Conservation (phyloP, 768 basidiomycete species). For the Calocera cornea region DNA sequence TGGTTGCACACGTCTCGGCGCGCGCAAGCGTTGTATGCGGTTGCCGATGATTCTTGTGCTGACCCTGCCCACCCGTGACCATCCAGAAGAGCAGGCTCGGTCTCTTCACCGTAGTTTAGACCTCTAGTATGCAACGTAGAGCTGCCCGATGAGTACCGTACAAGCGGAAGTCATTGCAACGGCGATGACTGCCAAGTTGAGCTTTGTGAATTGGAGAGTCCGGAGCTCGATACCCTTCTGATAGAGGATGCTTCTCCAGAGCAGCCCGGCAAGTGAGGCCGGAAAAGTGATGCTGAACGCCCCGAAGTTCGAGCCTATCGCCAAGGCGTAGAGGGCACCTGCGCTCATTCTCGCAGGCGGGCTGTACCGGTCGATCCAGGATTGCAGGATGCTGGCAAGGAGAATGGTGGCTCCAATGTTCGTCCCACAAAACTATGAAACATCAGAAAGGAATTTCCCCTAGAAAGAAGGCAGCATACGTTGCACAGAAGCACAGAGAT, state of each 20-base stretch:
- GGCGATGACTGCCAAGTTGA: constrained; percentile 9
- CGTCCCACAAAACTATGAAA: constrained; percentile 48
- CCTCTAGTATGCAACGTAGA: constrained; percentile 8
- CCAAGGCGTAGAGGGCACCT: constrained; percentile 48
- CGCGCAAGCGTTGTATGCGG: no score
- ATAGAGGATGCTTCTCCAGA: neutral
- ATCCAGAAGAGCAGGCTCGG: no score
- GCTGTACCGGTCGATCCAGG: constrained; percentile 18
- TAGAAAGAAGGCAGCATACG: constrained; percentile 18
- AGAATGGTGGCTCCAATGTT: constrained; percentile 89
- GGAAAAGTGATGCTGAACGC: constrained; percentile 83
- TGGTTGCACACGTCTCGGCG: no score
- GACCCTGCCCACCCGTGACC: no score
- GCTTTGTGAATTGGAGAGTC: neutral
- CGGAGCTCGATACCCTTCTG: neutral
- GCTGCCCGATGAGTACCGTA: constrained; percentile 11
- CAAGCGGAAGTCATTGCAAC: constrained; percentile 13
- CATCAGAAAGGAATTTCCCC: neutral
- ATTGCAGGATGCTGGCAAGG: constrained; percentile 62
- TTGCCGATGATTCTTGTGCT: constrained; percentile 5
- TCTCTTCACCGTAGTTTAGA: neutral
- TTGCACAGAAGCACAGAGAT: constrained; percentile 67
- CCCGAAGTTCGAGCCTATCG: constrained; percentile 78
- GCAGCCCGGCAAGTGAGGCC: constrained; percentile 41
- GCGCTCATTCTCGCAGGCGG: constrained; percentile 27